Base-by-base conservation (phyloP, 2,329 filamentous ascomycete genomes). In the Fonsecaea pedrosoi region DNA sequence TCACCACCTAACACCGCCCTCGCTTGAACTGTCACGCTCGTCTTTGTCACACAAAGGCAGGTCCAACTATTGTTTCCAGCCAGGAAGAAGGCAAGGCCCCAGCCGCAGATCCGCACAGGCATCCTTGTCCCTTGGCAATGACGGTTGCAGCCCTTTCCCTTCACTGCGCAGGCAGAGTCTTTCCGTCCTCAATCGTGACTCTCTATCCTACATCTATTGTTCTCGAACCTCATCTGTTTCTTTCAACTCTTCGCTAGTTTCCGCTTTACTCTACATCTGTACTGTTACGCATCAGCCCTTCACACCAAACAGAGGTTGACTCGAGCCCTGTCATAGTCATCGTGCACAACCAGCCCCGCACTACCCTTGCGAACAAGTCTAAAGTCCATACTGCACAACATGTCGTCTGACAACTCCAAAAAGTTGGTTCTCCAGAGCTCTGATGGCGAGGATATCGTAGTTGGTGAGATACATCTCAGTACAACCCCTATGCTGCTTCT, bases 341-440 rank as follows among this genome's bases (percentile, higher is more conserved):
- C 42, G 25, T 5, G 5, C 54, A 54, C 30, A 30, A 48, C 64
- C 42, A 25, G 2, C 25, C 25, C 37, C 64, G 37, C 48, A 38
- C 34, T 40, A 7, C 56, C 2, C 25, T 25, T 25, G 25, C 25
- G 25, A 25, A 34, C 42, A 35, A 38, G 48, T 54, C 56, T 40
- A 50, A 57, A 62, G 55, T 35, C 37, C 53, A 35, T 56, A 42
- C n/a, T 40, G n/a, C 45, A 69, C 71, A 73, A 54, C 32, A 75
- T 75, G 72, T 67, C 75, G 59, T 69, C 71, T 12, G 59, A 61
- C 15, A 61, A 53, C 45, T 61, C 59, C 13, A 69, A 73, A 57
- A 70, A 71, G 12, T 81, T 86, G 67, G 83, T 76, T 57, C 78
- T 86, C 18, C 75, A 81, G 71, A 83, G 81, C 76, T 85, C 83